Evolutionary conservation across 257 asterid genomes (phyloP), one percentile per base, ranked within the genome.

Genomic region (Solanum etuberosum): DNA sequence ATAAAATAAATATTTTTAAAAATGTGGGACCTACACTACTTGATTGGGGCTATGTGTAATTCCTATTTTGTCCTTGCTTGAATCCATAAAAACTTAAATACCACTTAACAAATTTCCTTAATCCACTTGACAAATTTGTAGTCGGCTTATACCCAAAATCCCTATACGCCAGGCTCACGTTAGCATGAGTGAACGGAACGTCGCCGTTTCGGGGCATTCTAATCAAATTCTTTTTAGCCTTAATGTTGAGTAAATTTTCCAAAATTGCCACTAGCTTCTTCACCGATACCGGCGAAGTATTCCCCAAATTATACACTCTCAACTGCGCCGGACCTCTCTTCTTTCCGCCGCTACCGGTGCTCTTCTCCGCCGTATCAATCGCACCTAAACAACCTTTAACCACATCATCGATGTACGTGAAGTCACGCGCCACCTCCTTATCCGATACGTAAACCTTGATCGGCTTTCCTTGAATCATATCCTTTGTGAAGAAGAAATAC

Each of bases 381-480:
- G 98, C 98, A 0, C 99, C 98, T 29, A 96, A 20, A 86, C 99
- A 96, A 0, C 99, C 99, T 20, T 92, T 94, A 7, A 94, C 99
- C 4, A 96, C 86, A 40, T 96, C 99, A 65, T 96, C 99, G 15
- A 96, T 95, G 92, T 93, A 96, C 27, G 99, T 96, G 94, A 96
- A 96, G 90, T 96, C 99, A 92, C 99, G 99, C 93, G 98, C 99
- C 93, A 96, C 99, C 91, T 95, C 99, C 71, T 92, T 94, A 11
- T 90, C 95, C 10, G 63, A 15, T 95, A 92, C 94, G 87, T 96
- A 96, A 3, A 96, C 93, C 54, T 94, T 94, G 5, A 96, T 91
- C 2, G 93, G 82, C 71, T 96, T 94, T 0, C 97, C 92, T 2
- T 95, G 98, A 8, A 95, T 87, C 29, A 96, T 95, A 7, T 95